A percentile compares a stretch with the other conserved stretches of the same genome.
These are phyloP conservation scores for Pseudogymnoascus pannorum DNA, from an alignment of 2,329 filamentous ascomycete species.

Conservation along the genomic window DNA sequence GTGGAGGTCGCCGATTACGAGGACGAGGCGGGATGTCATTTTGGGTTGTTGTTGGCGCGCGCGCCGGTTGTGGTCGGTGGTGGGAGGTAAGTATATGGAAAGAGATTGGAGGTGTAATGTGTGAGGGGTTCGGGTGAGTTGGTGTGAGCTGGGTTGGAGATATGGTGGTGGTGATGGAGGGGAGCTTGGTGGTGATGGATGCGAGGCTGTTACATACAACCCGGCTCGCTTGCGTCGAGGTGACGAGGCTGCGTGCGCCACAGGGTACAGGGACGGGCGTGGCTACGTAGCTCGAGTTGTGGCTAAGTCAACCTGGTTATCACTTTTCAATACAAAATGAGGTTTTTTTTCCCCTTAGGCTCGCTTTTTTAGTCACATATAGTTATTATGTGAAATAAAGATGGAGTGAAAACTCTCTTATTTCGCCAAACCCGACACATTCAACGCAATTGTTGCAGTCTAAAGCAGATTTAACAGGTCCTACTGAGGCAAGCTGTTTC, in stretches of 20 bases:
- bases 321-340: too few species aligned
- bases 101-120: not conserved
- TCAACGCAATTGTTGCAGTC: too few species aligned
- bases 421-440: too few species aligned
- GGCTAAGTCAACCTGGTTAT: too few species aligned
- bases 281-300: not conserved
- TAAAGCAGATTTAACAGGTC: too few species aligned
- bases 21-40: conserved; percentile 80
- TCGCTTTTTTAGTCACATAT: too few species aligned
- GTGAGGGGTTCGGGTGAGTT: not conserved
- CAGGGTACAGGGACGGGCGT: not conserved
- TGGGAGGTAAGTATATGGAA: not conserved
- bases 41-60: conserved; percentile 11
- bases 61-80: not conserved
- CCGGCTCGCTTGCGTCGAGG: not conserved
- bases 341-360: too few species aligned
- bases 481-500: too few species aligned
- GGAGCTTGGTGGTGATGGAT: not conserved
- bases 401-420: too few species aligned
- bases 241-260: not conserved
- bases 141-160: not conserved
- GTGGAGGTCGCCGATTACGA: conserved; percentile 88
- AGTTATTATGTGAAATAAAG: too few species aligned
- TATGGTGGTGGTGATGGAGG: not conserved
- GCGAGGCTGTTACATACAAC: not conserved